Evolutionary conservation across 2,329 filamentous ascomycete genomes (phyloP).

Genomic region (Chaetomium sp.): DNA sequence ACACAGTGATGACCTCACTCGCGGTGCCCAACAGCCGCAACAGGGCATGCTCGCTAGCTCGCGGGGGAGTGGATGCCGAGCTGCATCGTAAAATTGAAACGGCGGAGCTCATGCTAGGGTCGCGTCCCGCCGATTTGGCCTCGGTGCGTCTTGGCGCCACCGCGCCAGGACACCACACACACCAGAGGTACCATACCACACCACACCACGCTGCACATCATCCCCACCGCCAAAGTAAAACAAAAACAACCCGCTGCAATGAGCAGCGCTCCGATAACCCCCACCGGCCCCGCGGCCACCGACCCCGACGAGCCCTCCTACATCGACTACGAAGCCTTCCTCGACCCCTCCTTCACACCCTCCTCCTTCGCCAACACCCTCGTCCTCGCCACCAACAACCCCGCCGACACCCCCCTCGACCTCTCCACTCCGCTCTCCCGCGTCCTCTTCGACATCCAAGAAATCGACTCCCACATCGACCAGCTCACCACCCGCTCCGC

Average conservation of each 20-base stretch:
- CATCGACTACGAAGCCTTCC: slow-evolving; percentile 92
- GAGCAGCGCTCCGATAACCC: background rate
- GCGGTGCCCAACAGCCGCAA: background rate
- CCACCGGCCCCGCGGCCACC: background rate
- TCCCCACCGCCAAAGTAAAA: background rate
- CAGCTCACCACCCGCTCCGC: slow-evolving; percentile 82
- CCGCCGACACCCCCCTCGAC: slow-evolving; percentile 85
- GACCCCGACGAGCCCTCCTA: slow-evolving; percentile 71
- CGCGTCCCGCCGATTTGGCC: slow-evolving; percentile 2
- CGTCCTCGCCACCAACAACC: slow-evolving; percentile 87
- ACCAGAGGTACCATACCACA: no score
- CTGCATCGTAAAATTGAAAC: slow-evolving; percentile 1
- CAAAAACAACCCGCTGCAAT: background rate
- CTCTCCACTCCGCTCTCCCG: slow-evolving; percentile 91
- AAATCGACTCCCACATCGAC: slow-evolving; percentile 95
- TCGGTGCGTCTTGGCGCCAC: slow-evolving; percentile 2
- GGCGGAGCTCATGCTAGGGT: background rate
- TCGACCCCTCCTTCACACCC: slow-evolving; percentile 79
- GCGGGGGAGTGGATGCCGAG: slow-evolving; percentile 9
- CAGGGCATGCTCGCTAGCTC: background rate
- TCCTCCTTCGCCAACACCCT: slow-evolving; percentile 84
- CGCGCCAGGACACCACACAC: background rate
- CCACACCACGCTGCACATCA: background rate
- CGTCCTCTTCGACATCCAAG: slow-evolving; percentile 94
- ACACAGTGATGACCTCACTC: slow-evolving; percentile 20